These are phyloP conservation scores for Myrica gale DNA, from an alignment of 306 rosid species.

Conservation along the genomic window DNA sequence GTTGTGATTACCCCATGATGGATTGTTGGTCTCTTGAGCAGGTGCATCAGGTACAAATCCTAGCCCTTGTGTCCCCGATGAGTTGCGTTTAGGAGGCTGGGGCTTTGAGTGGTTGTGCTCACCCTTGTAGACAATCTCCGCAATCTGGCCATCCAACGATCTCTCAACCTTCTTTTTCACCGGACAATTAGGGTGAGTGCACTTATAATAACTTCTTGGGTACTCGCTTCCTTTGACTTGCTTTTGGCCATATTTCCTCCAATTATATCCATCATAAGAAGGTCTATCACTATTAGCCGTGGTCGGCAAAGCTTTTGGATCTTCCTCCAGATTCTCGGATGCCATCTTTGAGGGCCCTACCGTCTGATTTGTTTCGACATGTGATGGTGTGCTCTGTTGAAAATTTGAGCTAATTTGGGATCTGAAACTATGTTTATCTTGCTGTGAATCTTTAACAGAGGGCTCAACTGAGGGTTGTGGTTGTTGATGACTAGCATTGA, in stretches of 20 bases:
- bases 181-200: slow-evolving; percentile 88
- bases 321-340: slow-evolving; percentile 51
- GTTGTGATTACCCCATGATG: slow-evolving; percentile 35
- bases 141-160: slow-evolving; percentile 84
- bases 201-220: slow-evolving; percentile 89
- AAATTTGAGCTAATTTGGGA: slow-evolving; percentile 34
- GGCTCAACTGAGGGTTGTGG: slow-evolving; percentile 36
- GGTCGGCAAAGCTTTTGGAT: slow-evolving; percentile 45
- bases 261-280: slow-evolving; percentile 90
- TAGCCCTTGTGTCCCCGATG: slow-evolving; percentile 54
- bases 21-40: slow-evolving; percentile 43
- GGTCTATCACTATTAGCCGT: slow-evolving; percentile 57
- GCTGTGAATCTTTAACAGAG: slow-evolving; percentile 40
- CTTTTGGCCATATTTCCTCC: slow-evolving; percentile 99
- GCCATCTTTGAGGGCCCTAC: slow-evolving; percentile 41
- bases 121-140: slow-evolving; percentile 93
- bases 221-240: slow-evolving; percentile 97
- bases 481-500: slow-evolving; percentile 46
- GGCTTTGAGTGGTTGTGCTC: slow-evolving; percentile 92
- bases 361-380: slow-evolving; percentile 38
- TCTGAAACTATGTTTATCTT: slow-evolving; percentile 39
- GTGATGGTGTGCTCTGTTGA: slow-evolving; percentile 38
- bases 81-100: slow-evolving; percentile 61
- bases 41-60: slow-evolving; percentile 50
- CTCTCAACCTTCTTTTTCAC: slow-evolving; percentile 96